These are phyloP conservation scores for Lepraria neglecta DNA, from an alignment of 495 filamentous ascomycete genomes.

Conservation along the genomic window DNA sequence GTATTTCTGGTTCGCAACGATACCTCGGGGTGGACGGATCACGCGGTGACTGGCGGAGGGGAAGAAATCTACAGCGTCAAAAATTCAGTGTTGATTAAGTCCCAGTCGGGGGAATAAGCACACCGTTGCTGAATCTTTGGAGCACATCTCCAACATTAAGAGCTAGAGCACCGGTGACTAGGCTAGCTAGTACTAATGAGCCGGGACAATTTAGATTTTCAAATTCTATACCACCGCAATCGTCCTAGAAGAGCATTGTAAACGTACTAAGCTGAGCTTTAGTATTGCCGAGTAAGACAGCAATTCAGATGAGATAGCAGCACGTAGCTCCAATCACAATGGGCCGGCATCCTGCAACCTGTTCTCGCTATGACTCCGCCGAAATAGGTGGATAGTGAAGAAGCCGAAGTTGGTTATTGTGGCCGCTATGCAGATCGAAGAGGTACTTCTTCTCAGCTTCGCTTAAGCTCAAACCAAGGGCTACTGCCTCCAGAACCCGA, in stretches of 20 bases:
- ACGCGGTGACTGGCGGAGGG: slow-evolving; percentile 53
- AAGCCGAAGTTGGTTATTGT: slow-evolving; percentile 55
- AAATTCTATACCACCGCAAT: slow-evolving; percentile 45
- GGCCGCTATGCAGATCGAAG: slow-evolving; percentile 45
- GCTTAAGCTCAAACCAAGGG: slow-evolving; percentile 44
- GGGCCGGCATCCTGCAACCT: slow-evolving; percentile 47
- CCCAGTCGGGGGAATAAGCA: slow-evolving; percentile 8
- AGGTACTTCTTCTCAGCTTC: slow-evolving; percentile 43
- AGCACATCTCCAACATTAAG: slow-evolving; percentile 62
- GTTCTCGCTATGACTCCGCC: slow-evolving; percentile 37
- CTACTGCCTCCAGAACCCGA: slow-evolving; percentile 43
- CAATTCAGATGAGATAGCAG: not conserved
- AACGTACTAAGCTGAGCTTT: slow-evolving; percentile 29
- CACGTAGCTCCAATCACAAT: slow-evolving; percentile 38
- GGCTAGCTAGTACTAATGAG: slow-evolving; percentile 45
- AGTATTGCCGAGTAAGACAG: not conserved
- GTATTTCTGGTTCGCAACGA: not conserved
- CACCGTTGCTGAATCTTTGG: slow-evolving; percentile 54
- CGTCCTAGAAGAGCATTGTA: slow-evolving; percentile 45
- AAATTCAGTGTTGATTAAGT: not conserved
- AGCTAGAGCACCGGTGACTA: slow-evolving; percentile 50
- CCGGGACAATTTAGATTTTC: slow-evolving; percentile 46
- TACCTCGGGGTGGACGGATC: slow-evolving; percentile 24
- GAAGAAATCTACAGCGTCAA: slow-evolving; percentile 25
- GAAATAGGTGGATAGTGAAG: slow-evolving; percentile 57